Base-by-base conservation (phyloP, 306 rosid species). In the Malus sylvestris region DNA sequence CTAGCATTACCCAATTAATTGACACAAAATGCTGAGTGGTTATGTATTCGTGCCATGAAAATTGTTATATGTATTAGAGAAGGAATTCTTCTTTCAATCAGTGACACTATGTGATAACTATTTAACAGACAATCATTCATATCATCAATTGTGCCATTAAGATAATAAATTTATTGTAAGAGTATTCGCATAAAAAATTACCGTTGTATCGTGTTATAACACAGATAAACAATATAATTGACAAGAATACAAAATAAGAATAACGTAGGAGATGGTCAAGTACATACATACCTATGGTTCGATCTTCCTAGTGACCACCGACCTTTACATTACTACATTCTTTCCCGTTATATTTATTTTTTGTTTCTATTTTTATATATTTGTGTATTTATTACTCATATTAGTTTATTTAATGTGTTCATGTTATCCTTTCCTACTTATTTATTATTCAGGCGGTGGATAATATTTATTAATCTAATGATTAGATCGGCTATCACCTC, bases 401-500 rank as follows among this genome's bases (percentile, higher is more conserved):
- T 29, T 35, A 4, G 42, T 12, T 42, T 45, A 68, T 77, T 79
- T 35, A 81, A 74, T 82, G 69, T 33, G 49, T 22, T 76, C 86
- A 76, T 82, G 38, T 78, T 82, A 74, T 67, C 62, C 80, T 68
- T 51, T 63, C 49, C 67, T 23, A 4, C 69, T 82, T 78, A 68
- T 83, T 87, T 38, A 83, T 73, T 76, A 67, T 66, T 51, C 63
- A 12, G 53, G 73, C 86, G 85, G 95, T 82, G 77, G 73, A 74
- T 18, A 67, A 49, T 51, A 51, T 51, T 49, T 49, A 15, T 15
- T 15, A 49, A 5, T 49, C 55, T 14, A 49, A 49, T 4, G 2
- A 35, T 35, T 23, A 52, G 75, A 57, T 57, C 46, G 63, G 80
- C 84, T 66, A 45, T 76, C 62, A 81, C 83, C 79, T 68, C 80